These are phyloP conservation scores for Candida schatavii DNA, from an alignment of 805 yeast species.

Conservation along the genomic window DNA sequence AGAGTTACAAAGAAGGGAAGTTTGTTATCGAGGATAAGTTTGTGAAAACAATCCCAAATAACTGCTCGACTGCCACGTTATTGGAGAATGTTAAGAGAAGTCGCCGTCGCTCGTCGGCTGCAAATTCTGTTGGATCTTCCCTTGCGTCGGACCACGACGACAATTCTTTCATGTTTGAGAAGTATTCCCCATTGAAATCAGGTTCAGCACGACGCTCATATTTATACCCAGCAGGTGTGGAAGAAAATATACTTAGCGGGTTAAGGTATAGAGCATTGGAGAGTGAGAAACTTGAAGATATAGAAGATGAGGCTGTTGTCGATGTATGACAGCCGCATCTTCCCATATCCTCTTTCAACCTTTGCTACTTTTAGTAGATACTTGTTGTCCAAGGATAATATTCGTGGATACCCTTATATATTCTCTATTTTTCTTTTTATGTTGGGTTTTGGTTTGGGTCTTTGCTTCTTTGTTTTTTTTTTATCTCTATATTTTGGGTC, in stretches of 20 bases:
- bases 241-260: conserved; percentile 8
- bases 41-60: conserved; percentile 33
- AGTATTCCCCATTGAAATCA: not conserved
- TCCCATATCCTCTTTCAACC: not conserved
- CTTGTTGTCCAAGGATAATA: conserved; percentile 1
- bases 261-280: conserved; percentile 11
- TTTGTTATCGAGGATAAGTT: conserved; percentile 40
- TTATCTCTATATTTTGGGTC: not conserved
- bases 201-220: not conserved
- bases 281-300: conserved; percentile 16
- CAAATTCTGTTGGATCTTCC: conserved; percentile 1
- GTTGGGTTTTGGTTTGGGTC: conserved; percentile 1
- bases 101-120: conserved; percentile 13
- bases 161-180: conserved; percentile 1
- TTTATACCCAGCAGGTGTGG: not conserved
- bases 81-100: conserved; percentile 29
- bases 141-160: not conserved
- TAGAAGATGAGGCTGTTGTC: conserved; percentile 20
- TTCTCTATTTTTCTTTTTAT: not conserved
- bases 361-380: not conserved
- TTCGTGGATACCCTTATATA: not conserved
- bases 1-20: conserved; percentile 43
- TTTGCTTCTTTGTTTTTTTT: conserved; percentile 3
- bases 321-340: conserved; percentile 12
- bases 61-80: conserved; percentile 30